Evolutionary conservation across 768 basidiomycete genomes (phyloP).

Genomic region (Cubamyces sp.): DNA sequence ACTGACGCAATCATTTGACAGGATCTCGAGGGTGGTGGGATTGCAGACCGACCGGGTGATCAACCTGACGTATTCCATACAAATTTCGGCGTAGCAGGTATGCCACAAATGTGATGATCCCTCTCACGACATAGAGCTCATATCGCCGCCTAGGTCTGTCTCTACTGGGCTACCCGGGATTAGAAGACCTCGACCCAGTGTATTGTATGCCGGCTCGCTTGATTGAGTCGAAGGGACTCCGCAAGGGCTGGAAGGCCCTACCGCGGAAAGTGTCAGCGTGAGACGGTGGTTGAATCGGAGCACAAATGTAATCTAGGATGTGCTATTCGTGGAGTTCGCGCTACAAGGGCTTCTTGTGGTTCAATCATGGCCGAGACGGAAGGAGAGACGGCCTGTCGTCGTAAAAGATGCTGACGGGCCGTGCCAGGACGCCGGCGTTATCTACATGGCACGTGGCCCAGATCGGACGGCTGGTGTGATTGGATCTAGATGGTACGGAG

Average conservation of each 20-base stretch:
- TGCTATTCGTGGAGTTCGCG: not conserved
- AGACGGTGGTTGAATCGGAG: slow-evolving; percentile 12
- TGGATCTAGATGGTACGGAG: slow-evolving; percentile 9
- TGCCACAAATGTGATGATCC: slow-evolving; percentile 3
- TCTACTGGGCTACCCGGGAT: slow-evolving; percentile 81
- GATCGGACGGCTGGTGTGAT: slow-evolving; percentile 1
- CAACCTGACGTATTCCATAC: slow-evolving; percentile 99
- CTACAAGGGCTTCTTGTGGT: not conserved
- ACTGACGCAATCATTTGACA: slow-evolving; percentile 37
- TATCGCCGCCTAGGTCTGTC: slow-evolving; percentile 66
- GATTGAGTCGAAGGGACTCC: slow-evolving; percentile 70
- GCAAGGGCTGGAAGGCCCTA: slow-evolving; percentile 66
- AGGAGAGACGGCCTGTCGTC: not conserved
- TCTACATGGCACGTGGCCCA: slow-evolving; percentile 12
- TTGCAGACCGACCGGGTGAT: slow-evolving; percentile 91
- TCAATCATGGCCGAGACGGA: not conserved
- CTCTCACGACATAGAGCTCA: not conserved
- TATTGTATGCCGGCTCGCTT: slow-evolving; percentile 92
- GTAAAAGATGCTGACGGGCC: not conserved
- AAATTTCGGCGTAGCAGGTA: slow-evolving; percentile 86
- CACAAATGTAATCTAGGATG: slow-evolving; percentile 7
- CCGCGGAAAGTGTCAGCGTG: slow-evolving; percentile 36
- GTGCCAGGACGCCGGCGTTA: slow-evolving; percentile 6
- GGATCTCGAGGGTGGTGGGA: slow-evolving; percentile 91
- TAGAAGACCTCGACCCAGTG: slow-evolving; percentile 89